Percentiles rank a stretch among this genome's conserved stretches.
phyloP scores from a whole-genome alignment of 371 early-diverging fungal genomes.

The Apophysomyces trapeziformis region DNA sequence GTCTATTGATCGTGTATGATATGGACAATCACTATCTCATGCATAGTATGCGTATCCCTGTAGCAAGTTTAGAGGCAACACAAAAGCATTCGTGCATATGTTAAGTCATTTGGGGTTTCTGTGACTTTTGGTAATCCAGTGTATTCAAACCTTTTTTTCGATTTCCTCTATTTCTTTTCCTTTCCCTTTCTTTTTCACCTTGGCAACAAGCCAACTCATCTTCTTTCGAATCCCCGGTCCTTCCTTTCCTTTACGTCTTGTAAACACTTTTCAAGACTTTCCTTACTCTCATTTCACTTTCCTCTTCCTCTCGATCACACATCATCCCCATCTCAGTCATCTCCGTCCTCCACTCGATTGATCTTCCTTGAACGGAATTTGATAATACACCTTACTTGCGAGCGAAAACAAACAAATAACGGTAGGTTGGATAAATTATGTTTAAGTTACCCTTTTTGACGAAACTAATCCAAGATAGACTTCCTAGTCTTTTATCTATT shows the following conservation, averaged over 20 bases:
- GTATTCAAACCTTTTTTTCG: background rate
- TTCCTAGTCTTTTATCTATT: background rate
- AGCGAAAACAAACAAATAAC: background rate
- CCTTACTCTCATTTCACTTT: constrained; percentile 3
- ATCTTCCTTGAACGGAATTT: background rate
- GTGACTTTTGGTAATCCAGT: no score
- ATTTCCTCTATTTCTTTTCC: background rate
- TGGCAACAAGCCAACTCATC: constrained; percentile 9
- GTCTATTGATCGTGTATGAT: no score
- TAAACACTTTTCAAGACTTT: background rate
- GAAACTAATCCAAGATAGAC: background rate
- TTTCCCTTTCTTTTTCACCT: constrained; percentile 1
- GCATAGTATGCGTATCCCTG: no score
- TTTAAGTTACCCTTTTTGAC: background rate
- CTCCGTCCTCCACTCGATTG: background rate
- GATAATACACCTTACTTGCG: background rate
- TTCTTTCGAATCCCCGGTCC: constrained; percentile 1
- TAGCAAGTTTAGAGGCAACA: no score
- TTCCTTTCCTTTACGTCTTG: constrained; percentile 4
- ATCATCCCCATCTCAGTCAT: constrained; percentile 2
- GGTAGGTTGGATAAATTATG: background rate
- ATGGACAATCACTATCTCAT: no score
- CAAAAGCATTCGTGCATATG: no score
- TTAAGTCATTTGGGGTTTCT: no score
- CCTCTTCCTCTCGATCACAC: constrained; percentile 1